These are phyloP conservation scores for Candida sanyaensis DNA, from an alignment of 1,139 yeast genomes.

Conservation along the genomic window DNA sequence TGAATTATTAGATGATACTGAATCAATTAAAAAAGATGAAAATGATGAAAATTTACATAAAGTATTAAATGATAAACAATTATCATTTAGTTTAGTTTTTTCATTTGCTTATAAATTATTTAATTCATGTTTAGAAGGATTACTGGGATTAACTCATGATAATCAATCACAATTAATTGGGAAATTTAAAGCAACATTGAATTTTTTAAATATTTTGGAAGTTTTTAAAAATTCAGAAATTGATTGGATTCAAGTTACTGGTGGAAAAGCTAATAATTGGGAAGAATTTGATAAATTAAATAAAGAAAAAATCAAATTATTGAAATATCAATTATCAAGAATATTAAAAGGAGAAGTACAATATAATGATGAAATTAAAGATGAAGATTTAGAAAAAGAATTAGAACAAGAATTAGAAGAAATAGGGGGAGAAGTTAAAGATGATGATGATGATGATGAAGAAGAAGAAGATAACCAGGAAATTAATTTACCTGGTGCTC, in stretches of 20 bases:
- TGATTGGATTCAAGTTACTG: constrained; percentile 34
- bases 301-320: constrained; percentile 36
- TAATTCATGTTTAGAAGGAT: constrained; percentile 42
- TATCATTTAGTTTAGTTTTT: constrained; percentile 59
- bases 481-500: constrained; percentile 15
- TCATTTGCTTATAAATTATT: constrained; percentile 65
- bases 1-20: constrained; percentile 63
- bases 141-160: constrained; percentile 28
- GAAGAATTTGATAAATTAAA: constrained; percentile 29
- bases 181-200: constrained; percentile 40
- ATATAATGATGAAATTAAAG: constrained; percentile 25
- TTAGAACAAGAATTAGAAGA: constrained; percentile 28
- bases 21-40: constrained; percentile 39
- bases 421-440: constrained; percentile 7
- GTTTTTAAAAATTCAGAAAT: constrained; percentile 30
- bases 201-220: constrained; percentile 33
- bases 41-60: constrained; percentile 37
- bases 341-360: constrained; percentile 41
- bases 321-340: constrained; percentile 43
- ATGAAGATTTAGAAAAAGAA: constrained; percentile 30
- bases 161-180: constrained; percentile 23
- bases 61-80: constrained; percentile 56
- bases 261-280: constrained; percentile 29
- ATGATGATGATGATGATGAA: constrained; percentile 3
- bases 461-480: constrained; percentile 7